Evolutionary conservation across 1,284 basidiomycete genomes (phyloP).

Genomic region (Moesziomyces aphidis): DNA sequence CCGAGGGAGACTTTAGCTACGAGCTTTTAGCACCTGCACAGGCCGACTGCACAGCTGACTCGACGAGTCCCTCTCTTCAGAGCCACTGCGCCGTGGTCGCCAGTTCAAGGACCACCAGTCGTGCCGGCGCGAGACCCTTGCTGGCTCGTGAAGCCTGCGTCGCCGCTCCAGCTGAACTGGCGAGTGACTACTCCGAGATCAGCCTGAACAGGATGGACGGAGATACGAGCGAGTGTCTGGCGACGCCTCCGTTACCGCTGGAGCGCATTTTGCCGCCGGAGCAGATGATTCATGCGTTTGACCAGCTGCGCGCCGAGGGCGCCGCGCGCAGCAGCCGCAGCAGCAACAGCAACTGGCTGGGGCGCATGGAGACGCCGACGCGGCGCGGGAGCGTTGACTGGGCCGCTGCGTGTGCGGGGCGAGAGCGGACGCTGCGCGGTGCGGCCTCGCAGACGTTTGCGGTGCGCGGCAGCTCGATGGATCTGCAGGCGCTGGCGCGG

Average conservation of each 20-base stretch:
- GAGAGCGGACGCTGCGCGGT: conserved; percentile 4
- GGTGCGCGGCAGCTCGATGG: conserved; percentile 4
- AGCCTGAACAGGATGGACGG: not conserved
- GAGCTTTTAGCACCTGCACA: conserved; percentile 15
- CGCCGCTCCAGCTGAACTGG: not conserved
- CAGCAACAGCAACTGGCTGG: conserved; percentile 19
- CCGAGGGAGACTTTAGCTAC: conserved; percentile 29
- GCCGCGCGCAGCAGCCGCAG: conserved; percentile 10
- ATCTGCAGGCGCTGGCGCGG: not conserved
- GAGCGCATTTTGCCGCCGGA: conserved; percentile 55
- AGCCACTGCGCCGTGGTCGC: too few relatives aligned
- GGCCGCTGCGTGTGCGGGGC: not conserved
- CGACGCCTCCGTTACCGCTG: conserved; percentile 13
- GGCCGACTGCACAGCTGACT: not conserved
- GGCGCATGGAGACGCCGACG: conserved; percentile 13
- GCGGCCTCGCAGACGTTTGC: conserved; percentile 16
- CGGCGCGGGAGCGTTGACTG: conserved; percentile 19
- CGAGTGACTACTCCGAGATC: not conserved
- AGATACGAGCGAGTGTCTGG: not conserved
- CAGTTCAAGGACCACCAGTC: too few relatives aligned
- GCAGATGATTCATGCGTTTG: conserved; percentile 48
- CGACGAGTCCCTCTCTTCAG: too few relatives aligned
- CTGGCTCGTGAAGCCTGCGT: not conserved
- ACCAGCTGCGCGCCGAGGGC: conserved; percentile 36
- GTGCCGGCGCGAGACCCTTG: too few relatives aligned